Base-by-base conservation (phyloP, 768 basidiomycete genomes). In the Tremella mesenterica region DNA sequence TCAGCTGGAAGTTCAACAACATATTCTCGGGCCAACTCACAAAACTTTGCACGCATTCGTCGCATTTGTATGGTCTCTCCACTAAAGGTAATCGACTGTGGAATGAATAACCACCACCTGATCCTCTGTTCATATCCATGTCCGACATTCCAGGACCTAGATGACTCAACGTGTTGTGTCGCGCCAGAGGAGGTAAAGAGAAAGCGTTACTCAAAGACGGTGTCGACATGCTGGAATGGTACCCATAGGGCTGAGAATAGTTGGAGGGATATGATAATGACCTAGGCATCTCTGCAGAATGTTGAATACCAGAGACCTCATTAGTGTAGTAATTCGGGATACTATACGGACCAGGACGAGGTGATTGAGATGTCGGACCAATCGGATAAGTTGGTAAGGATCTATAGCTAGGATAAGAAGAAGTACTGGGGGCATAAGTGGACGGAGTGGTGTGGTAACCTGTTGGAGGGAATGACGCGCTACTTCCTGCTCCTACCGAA, bases 1-100 rank as follows among this genome's bases (percentile, higher is more conserved):
- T 31, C 2, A 25, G 26, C 20, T 23, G 25, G 38, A 18, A 4
- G 38, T 41, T 10, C 33, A 10, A 36, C n/a, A 23, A 41, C 38
- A 49, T 1, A n/a, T 13, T 21, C 38, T 18, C 10, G 23, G 20
- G 25, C 14, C 34, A 7, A 67, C 65, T 60, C 51, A 70, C 68
- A 53, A 75, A 75, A 57, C 70, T 69, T 48, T 72, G 71, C 1
- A 65, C 63, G 56, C 74, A 75, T 48, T 72, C 65, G 46, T 75
- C 72, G 49, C 74, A 75, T 57, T 71, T 72, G 67, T 68, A 72
- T 9, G 71, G 71, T 13, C 69, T 51, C 27, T 75, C 73, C n/a
- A 63, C 57, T 26, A 71, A 34, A 1, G 66, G 64, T n/a, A 64
- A 43, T 34, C 67, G 50, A 48, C 52, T 64, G 18, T 60, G 54